Evolutionary conservation across 441 rosid species (phyloP), one percentile per base, ranked within the genome.

Genomic region (Adansonia gregorii): DNA sequence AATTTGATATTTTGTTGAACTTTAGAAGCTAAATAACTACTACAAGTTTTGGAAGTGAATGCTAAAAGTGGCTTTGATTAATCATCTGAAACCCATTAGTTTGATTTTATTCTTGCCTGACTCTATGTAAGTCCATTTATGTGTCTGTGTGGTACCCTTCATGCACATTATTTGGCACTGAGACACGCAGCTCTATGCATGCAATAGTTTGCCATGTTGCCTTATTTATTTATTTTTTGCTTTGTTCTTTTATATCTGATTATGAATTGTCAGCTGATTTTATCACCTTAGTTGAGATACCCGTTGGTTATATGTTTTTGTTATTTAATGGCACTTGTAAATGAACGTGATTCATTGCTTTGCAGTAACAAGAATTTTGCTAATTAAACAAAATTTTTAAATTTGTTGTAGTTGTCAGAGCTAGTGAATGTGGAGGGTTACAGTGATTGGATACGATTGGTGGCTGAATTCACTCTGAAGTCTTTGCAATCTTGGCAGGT

Each of bases 401-500:
- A 74, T 77, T 86, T 67, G 74, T 84, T 80, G 85, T 95, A 97
- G 99, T 85, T 97, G 85, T 93, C 98, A 52, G 99, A 97, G 89
- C 98, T 97, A 83, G 97, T 95, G 87, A 97, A 89, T 78, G 90
- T 95, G 85, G 98, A 95, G 70, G 99, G 99, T 73, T 97, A 97
- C 69, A 85, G 97, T 86, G 99, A 95, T 70, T 97, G 99, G 99
- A 97, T 97, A 87, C 96, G 81, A 45, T 83, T 95, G 86, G 97
- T 97, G 49, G 99, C 99, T 9, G 98, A 94, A 73, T 95, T 97
- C 86, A 97, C 99, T 51, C 86, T 97, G 67, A 92, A 90, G 87
- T 97, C 99, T 64, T 88, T 97, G 88, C 97, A 89, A 83, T 93
- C 99, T 72, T 97, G 99, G 99, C 96, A 95, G 99, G 99, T 97